Base-by-base conservation (phyloP, 2,329 filamentous ascomycete genomes). In the Aspergillus spinulosporus region DNA sequence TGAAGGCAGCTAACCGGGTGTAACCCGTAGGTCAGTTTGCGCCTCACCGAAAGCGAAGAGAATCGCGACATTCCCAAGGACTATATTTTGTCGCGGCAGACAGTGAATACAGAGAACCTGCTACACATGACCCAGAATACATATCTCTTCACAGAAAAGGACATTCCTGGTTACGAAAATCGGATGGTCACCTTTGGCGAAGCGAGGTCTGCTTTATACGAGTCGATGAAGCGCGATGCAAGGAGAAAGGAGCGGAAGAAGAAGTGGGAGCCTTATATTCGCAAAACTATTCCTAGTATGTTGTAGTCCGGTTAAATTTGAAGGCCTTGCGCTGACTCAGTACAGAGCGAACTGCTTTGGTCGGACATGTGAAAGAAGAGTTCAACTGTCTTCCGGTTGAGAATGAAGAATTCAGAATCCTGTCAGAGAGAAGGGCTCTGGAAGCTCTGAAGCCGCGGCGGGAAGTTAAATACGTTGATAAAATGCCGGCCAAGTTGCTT, bases 81-180 rank as follows among this genome's bases (percentile, higher is more conserved):
- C 68, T 99, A 97, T 75, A 84, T 90, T 63, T 78, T 97, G 56
- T 86, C 91, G 46, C 81, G 91, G 46, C 86, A 83, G 26, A 82
- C 85, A 39, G 71, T 78, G 42, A 76, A 83, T n/a, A 58, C 74
- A 6, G 72, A 73, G 58, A 68, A 68, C 37, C 64, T 71, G 31
- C 67, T 69, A 6, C 73, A 74, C 56, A 66, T 72, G 54, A 85
- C 93, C 34, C 85, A 84, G 67, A 97, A 96, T 74, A 94, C 92
- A 15, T 96, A 89, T 70, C 80, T 97, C 55, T 99, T 99, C 70
- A 92, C 89, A 40, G 94, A 99, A 75, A 92, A 96, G 72, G 91
- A 97, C 68, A 82, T 96, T 21, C 89, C 92, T 0, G 90, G 90
- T 37, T 92, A 86, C 75, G 82, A 81, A 59, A 76, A 77, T 46